Percentiles rank a stretch among this genome's conserved stretches.
phyloP scores from a whole-genome alignment of 495 filamentous ascomycete genomes.

The Neurospora sp. region DNA sequence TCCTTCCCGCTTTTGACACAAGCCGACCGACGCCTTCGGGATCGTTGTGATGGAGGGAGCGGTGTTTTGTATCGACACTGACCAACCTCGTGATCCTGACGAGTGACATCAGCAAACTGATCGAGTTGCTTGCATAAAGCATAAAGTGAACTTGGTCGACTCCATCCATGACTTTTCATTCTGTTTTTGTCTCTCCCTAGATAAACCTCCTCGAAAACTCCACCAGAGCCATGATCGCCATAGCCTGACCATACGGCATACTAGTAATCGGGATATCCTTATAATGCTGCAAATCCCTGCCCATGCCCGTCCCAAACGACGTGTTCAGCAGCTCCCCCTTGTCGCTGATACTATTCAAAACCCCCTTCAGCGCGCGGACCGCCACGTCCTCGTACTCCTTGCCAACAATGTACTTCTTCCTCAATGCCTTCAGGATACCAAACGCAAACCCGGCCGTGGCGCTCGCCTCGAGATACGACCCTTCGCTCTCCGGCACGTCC shows the following conservation, averaged over 20 bases:
- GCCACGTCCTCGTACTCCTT: constrained; percentile 36
- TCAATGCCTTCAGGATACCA: constrained; percentile 58
- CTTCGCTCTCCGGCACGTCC: constrained; percentile 43
- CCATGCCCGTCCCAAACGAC: constrained; percentile 68
- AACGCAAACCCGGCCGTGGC: constrained; percentile 69
- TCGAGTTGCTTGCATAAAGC: background rate
- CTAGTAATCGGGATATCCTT: constrained; percentile 56
- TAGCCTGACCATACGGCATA: constrained; percentile 72
- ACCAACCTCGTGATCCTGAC: background rate
- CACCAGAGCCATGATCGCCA: constrained; percentile 63
- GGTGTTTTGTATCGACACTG: background rate
- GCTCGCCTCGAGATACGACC: constrained; percentile 58
- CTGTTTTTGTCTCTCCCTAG: constrained; percentile 4
- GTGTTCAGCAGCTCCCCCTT: constrained; percentile 56
- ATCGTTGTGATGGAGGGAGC: background rate
- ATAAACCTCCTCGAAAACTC: constrained; percentile 53
- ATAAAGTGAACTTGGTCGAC: background rate
- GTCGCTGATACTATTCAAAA: constrained; percentile 47
- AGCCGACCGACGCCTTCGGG: background rate
- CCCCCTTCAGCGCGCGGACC: constrained; percentile 48
- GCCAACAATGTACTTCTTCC: constrained; percentile 52
- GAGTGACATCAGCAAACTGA: background rate
- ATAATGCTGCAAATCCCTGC: constrained; percentile 54
- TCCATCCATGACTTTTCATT: background rate
- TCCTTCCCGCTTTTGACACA: too few species aligned